phyloP scores from a whole-genome alignment of 176 grass and related monocot genomes.

The Rhipidocladum racemiflorum region DNA sequence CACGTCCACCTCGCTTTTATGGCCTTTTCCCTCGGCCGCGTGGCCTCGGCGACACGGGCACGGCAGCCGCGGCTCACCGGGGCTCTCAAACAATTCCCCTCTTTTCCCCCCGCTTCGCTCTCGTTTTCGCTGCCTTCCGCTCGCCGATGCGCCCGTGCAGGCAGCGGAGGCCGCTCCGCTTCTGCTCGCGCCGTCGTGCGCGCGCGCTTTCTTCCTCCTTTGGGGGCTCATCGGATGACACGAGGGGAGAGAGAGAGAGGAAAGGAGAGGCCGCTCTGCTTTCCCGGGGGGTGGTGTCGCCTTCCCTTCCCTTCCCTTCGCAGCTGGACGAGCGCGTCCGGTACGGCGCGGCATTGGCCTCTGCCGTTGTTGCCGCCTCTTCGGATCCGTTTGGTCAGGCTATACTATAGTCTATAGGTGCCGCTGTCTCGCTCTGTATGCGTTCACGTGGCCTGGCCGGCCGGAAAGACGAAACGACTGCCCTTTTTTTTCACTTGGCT shows the following conservation, averaged over 20 bases:
- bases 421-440: neutral
- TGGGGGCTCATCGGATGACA: neutral
- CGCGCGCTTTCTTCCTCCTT: neutral
- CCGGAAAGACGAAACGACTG: slow-evolving; percentile 17
- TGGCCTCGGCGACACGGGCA: neutral
- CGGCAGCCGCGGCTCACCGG: neutral
- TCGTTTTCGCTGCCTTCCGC: neutral
- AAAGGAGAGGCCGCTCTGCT: slow-evolving; percentile 20
- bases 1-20: neutral
- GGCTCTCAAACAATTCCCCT: neutral
- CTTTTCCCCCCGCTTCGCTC: neutral
- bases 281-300: slow-evolving; percentile 31
- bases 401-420: neutral
- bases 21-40: neutral
- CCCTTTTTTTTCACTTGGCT: neutral
- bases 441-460: slow-evolving; percentile 39
- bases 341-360: neutral
- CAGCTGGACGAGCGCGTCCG: neutral
- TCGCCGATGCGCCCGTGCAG: neutral
- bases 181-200: neutral
- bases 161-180: neutral
- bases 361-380: neutral
- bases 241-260: neutral
- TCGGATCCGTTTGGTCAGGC: neutral
- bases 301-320: too few species aligned